Evolutionary conservation across 179 eudicot species (phyloP).

Genomic region (Spergularia azorica): DNA sequence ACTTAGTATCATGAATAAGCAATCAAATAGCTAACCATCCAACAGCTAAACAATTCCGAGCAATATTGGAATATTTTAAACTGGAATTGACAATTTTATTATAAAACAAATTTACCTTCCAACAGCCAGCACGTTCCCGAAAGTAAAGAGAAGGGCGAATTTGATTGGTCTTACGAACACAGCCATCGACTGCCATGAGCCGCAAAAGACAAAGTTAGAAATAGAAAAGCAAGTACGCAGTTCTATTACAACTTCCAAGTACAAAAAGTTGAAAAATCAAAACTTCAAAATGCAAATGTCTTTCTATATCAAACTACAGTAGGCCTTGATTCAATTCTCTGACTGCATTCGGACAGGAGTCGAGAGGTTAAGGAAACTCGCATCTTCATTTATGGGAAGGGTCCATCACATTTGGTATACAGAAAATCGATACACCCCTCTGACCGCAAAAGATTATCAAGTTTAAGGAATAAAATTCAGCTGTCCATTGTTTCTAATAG

Average conservation of each 20-base stretch:
- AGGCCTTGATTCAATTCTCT: neutral
- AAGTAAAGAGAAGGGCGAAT: conserved; percentile 84
- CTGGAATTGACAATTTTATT: conserved; percentile 12
- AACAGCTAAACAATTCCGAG: conserved; percentile 4
- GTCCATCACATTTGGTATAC: neutral
- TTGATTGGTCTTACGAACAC: conserved; percentile 81
- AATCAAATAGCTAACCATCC: neutral
- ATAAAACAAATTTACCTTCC: conserved; percentile 64
- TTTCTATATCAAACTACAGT: conserved; percentile 16
- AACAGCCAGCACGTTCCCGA: conserved; percentile 84
- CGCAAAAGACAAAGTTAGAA: conserved; percentile 16
- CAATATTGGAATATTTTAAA: conserved; percentile 17
- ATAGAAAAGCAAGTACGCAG: conserved; percentile 19
- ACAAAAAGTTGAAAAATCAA: neutral
- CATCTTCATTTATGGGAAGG: conserved; percentile 35
- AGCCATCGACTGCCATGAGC: conserved; percentile 64
- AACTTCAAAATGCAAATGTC: neutral
- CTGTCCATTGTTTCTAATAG: no score
- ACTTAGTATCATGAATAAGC: no score
- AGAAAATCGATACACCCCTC: neutral
- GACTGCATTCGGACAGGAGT: conserved; percentile 38
- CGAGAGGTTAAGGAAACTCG: neutral
- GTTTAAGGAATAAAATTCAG: neutral
- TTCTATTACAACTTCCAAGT: conserved; percentile 55
- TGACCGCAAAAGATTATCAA: neutral